These are phyloP conservation scores for Oemleria cerasiformis DNA, from an alignment of 306 rosid genomes.

Conservation along the genomic window DNA sequence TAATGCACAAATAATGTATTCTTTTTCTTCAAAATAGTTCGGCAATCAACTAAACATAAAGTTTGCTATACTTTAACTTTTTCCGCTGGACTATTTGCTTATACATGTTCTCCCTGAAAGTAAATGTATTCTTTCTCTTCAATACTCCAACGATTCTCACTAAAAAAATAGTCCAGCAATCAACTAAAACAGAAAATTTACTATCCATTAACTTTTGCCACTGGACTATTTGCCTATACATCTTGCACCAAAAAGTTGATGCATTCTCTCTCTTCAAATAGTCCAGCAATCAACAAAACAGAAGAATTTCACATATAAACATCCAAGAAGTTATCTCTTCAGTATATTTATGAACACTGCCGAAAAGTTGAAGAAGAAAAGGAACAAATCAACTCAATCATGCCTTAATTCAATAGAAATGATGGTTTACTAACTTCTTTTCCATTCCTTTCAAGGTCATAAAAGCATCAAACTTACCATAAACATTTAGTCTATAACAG, in stretches of 20 bases:
- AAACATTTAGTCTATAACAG: too few species aligned
- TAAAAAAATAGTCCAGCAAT: too few species aligned
- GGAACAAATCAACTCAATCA: neutral
- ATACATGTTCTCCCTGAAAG: too few species aligned
- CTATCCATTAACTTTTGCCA: too few species aligned
- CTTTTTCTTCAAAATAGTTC: too few species aligned
- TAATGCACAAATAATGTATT: too few species aligned
- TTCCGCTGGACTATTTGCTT: too few species aligned
- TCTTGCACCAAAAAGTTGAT: neutral
- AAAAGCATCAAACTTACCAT: neutral
- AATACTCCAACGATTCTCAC: too few species aligned
- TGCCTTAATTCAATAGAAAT: conserved; percentile 4
- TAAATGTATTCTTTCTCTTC: too few species aligned
- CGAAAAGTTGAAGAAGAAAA: neutral
- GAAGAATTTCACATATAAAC: neutral
- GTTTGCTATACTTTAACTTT: too few species aligned
- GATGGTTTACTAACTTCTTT: neutral
- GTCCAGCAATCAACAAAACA: neutral
- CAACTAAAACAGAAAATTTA: too few species aligned
- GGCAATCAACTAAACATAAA: too few species aligned
- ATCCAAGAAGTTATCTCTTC: neutral
- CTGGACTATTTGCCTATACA: neutral
- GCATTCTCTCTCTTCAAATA: neutral
- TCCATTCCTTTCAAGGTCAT: neutral
- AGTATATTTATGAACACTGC: neutral